Conservation (phyloP, 140 eudicot genomes). For the Ambrosia hybrid region DNA sequence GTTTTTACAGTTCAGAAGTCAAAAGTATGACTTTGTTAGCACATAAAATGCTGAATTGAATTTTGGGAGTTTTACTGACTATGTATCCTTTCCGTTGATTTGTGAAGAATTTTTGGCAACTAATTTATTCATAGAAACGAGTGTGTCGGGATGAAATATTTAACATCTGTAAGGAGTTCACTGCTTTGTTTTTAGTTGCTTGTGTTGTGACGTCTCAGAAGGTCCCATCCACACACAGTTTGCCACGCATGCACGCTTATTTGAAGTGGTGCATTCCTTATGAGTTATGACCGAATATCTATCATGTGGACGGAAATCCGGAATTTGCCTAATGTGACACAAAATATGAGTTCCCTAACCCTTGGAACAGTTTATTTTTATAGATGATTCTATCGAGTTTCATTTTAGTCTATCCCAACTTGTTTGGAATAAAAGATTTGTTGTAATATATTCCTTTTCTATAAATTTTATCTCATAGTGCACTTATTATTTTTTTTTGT, state of each 20-base stretch:
- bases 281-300: too few relatives aligned
- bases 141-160: neutral
- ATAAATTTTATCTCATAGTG: constrained; percentile 6
- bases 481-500: constrained; percentile 13
- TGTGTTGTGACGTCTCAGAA: too few relatives aligned
- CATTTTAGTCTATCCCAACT: constrained; percentile 11
- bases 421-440: constrained; percentile 6
- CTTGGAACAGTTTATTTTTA: neutral
- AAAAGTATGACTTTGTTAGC: neutral
- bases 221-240: too few relatives aligned
- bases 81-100: neutral
- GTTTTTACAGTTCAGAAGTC: neutral
- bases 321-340: too few relatives aligned
- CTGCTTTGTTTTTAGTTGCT: too few relatives aligned
- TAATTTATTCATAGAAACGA: neutral
- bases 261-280: too few relatives aligned
- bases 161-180: too few relatives aligned
- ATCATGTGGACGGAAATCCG: too few relatives aligned
- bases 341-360: neutral
- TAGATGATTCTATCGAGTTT: neutral
- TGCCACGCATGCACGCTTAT: too few relatives aligned
- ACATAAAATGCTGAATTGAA: neutral
- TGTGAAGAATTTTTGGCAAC: too few relatives aligned
- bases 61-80: neutral
- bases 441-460: neutral